Base-by-base conservation (phyloP, 352 stramenopile species). In the Globisporangium apiculatum region DNA sequence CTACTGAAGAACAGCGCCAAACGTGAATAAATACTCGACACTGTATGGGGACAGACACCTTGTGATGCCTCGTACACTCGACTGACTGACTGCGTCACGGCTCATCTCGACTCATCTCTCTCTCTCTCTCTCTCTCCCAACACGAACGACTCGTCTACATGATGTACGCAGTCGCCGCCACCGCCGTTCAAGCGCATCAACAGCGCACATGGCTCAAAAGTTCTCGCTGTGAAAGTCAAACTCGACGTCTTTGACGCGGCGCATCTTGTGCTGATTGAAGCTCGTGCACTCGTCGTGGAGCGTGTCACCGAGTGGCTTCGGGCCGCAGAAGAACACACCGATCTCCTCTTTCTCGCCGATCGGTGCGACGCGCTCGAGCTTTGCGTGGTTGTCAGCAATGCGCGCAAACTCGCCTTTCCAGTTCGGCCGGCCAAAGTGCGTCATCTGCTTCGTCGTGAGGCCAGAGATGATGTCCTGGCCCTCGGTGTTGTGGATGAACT, bases 181-280 rank as follows among this genome's bases (percentile, higher is more conserved):
- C 24, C 24, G 24, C 24, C 24, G 24, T 31, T 31, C 24, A 31
- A 31, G 24, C 24, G 24, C 24, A 31, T 31, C 24, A 31, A 31
- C 24, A 31, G 24, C 24, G 24, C 24, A 31, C 24, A 31, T 31
- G 24, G 24, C 38, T 42, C 38, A 87, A 55, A 89, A 89, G 63
- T 72, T 83, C 45, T 89, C 75, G 52, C 72, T 87, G 60, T 86
- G 79, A 50, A 89, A 91, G 46, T 85, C 78, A 55, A 87, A 91
- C 37, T 71, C 65, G 49, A 88, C 67, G 10, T 79, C 67, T 17
- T 64, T 65, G 2, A 56, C 57, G 35, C 61, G 55, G 6, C 65
- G 63, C 12, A 61, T 62, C 58, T 77, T 72, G 31, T 67, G 55
- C 55, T 86, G 72, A 43, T 87, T 89, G 60, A 87, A 71, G 7